These are phyloP conservation scores for Trifolium pratense DNA, from an alignment of 306 rosid genomes.

Conservation along the genomic window DNA sequence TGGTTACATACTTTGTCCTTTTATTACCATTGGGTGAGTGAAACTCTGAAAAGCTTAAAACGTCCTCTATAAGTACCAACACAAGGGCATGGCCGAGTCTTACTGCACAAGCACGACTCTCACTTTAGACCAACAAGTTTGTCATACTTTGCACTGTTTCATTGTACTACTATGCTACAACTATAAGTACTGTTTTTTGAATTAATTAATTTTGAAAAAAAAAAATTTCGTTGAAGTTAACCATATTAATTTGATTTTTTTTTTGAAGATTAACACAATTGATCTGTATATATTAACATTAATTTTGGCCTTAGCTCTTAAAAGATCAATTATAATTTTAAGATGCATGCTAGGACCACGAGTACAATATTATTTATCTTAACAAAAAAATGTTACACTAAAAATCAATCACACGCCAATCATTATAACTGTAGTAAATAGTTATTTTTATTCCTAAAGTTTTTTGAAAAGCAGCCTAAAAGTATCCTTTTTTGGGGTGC, in stretches of 20 bases:
- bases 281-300: background rate
- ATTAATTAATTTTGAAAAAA: too few species aligned
- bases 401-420: background rate
- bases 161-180: background rate
- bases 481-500: background rate
- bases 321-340: background rate
- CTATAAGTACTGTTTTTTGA: background rate
- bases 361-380: background rate
- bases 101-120: constrained; percentile 33
- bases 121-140: background rate
- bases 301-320: background rate
- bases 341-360: background rate
- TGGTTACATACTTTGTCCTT: too few species aligned
- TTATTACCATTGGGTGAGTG: constrained; percentile 25
- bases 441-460: background rate
- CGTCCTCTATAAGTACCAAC: constrained; percentile 41
- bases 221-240: too few species aligned
- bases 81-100: constrained; percentile 40
- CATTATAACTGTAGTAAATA: background rate
- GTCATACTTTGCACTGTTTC: constrained; percentile 10
- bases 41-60: constrained; percentile 43
- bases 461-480: background rate
- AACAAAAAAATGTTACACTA: background rate
- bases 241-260: background rate
- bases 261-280: background rate